Conservation (phyloP, 2,329 filamentous ascomycete species). For the Sarocladiaceae sp. region DNA sequence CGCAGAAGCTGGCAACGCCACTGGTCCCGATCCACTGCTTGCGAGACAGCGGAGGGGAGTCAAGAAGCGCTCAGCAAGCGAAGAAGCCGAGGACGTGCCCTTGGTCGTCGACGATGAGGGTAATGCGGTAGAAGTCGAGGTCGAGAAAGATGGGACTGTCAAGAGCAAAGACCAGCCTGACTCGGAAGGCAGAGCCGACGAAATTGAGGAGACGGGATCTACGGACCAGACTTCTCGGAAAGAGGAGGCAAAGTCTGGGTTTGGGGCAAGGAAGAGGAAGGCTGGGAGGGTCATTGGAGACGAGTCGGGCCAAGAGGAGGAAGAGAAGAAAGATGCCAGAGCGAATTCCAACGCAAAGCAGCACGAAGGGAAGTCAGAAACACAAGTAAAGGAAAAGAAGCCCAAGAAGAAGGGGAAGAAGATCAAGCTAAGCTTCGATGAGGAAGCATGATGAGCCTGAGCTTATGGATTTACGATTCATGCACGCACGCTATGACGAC, state of each 20-base stretch:
- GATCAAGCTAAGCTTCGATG: conserved; percentile 62
- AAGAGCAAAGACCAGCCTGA: conserved; percentile 21
- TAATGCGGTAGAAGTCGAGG: conserved; percentile 50
- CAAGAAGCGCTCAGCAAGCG: conserved; percentile 53
- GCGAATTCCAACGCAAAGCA: neutral
- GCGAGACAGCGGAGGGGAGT: conserved; percentile 37
- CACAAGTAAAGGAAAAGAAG: conserved; percentile 21
- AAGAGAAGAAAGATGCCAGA: conserved; percentile 11
- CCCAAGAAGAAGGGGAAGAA: conserved; percentile 53
- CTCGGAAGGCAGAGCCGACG: neutral
- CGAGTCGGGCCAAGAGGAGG: conserved; percentile 20
- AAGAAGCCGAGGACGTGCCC: conserved; percentile 70
- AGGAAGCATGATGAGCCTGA: conserved; percentile 49
- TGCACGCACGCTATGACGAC: neutral
- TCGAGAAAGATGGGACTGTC: conserved; percentile 38
- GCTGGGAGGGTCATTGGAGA: conserved; percentile 27
- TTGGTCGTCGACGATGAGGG: conserved; percentile 68
- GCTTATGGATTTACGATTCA: neutral
- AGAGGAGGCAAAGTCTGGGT: conserved; percentile 6
- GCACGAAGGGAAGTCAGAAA: conserved; percentile 19
- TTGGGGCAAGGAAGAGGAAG: conserved; percentile 13
- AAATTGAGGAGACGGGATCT: conserved; percentile 13
- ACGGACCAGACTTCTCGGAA: conserved; percentile 12
- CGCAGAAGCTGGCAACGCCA: conserved; percentile 43
- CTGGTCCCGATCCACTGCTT: conserved; percentile 47